These are phyloP conservation scores for Penicillium hordei DNA, from an alignment of 2,329 filamentous ascomycete species.

Conservation along the genomic window DNA sequence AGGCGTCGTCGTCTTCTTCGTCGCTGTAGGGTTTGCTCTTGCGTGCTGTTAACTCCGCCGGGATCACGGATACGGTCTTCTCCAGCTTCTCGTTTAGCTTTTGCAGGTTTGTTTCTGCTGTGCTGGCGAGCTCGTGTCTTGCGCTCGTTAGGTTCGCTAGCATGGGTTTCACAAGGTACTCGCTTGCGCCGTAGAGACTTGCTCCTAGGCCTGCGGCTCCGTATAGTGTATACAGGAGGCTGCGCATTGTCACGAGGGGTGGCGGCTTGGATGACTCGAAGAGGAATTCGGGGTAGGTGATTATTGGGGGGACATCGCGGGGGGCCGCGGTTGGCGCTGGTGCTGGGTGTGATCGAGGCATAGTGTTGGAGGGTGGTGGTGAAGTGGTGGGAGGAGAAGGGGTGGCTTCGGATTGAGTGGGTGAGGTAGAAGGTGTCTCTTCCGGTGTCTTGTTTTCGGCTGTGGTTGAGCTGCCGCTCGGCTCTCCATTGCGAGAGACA, in stretches of 20 bases:
- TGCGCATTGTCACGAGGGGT: constrained; percentile 59
- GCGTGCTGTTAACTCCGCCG: constrained; percentile 35
- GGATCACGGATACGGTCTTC: constrained; percentile 53
- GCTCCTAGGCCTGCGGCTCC: constrained; percentile 56
- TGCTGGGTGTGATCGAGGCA: constrained; percentile 19
- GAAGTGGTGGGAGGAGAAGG: constrained; percentile 6
- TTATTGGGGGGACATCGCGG: constrained; percentile 58
- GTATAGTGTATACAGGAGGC: constrained; percentile 58
- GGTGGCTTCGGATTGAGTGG: constrained; percentile 9
- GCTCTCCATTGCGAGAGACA: constrained; percentile 35
- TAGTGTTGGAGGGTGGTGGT: constrained; percentile 13
- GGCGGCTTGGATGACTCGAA: constrained; percentile 59
- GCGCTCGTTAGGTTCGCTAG: constrained; percentile 53
- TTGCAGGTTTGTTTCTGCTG: constrained; percentile 53
- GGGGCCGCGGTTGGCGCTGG: constrained; percentile 20
- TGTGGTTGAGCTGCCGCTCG: constrained; percentile 18
- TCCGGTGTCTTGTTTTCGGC: constrained; percentile 17
- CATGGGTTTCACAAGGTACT: constrained; percentile 61
- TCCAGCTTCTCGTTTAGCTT: constrained; percentile 58
- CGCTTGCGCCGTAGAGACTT: constrained; percentile 58
- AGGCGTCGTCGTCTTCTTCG: constrained; percentile 37
- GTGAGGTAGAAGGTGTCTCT: constrained; percentile 8
- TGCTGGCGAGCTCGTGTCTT: constrained; percentile 58
- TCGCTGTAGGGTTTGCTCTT: constrained; percentile 24
- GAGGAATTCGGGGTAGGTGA: constrained; percentile 67